Percentiles rank a stretch among this genome's conserved stretches.
Evolutionary conservation across 306 rosid species (phyloP).

Genomic region (Bauhinia variegata): DNA sequence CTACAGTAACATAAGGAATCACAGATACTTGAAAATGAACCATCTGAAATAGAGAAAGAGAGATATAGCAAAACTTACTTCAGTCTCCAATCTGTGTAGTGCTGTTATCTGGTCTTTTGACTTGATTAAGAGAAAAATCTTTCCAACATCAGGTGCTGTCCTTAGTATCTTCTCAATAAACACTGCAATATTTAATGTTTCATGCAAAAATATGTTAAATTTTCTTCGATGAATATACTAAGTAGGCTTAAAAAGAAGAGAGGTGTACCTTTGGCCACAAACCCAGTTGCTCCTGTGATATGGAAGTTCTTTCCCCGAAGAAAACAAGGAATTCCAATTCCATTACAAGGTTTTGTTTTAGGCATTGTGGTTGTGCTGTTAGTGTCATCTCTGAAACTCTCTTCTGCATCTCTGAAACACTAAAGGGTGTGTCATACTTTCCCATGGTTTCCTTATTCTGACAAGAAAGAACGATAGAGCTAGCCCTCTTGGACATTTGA

Average conservation of each 20-base stretch:
- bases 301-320: conserved; percentile 42
- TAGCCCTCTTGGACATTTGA: too few species aligned
- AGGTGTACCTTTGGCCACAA: conserved; percentile 59
- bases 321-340: conserved; percentile 43
- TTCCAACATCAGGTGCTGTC: not conserved
- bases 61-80: not conserved
- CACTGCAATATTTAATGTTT: not conserved
- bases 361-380: too few species aligned
- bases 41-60: not conserved
- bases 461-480: too few species aligned
- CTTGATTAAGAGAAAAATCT: not conserved
- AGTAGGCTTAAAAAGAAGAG: too few species aligned
- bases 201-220: not conserved
- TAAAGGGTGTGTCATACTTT: too few species aligned
- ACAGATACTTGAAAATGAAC: too few species aligned
- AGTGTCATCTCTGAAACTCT: too few species aligned
- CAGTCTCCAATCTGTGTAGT: not conserved
- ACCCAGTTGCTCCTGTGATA: conserved; percentile 61
- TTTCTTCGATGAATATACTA: too few species aligned
- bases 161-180: not conserved
- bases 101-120: not conserved
- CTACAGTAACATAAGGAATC: too few species aligned
- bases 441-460: too few species aligned
- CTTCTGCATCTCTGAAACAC: too few species aligned
- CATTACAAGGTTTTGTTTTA: conserved; percentile 2